Evolutionary conservation across 495 filamentous ascomycete genomes (phyloP), one percentile per base, ranked within the genome.

Genomic region (Neurospora sublineolata): DNA sequence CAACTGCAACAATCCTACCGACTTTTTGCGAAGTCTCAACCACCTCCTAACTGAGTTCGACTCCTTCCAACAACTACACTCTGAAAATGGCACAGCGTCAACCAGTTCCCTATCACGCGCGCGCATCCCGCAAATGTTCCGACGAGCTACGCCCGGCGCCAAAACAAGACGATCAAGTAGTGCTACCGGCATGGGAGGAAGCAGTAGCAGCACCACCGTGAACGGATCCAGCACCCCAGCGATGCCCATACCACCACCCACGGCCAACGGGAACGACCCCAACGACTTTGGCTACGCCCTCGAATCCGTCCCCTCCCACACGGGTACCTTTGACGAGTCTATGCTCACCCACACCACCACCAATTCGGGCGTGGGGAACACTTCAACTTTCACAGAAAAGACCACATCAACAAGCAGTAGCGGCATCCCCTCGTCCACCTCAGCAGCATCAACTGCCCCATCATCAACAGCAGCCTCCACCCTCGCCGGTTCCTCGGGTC

Each of bases 1-100:
- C 70, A 94, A 93, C 78, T 86, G 89, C 39, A 85, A 88, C 60
- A 91, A 87, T 8, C 84, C 94, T 0, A 81, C 87, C 72, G 95
- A 99, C 73, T 97, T 96, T 79, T 87, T 99, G 12, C 89, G 90
- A 75, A 89, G 92, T 18, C 88, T 98, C 36, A 93, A 97, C 77
- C 88, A 91, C 36, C 89, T 99, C 18, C 86, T 99, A 27, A 75
- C 87, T 44, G 95, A 99, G 81, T 99, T 97, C 80, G 95, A 99
- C 76, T 85, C 93, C 37, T 97, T 93, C 82, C 93, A 96, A 77
- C 88, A 90, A 74, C 87, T 94, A 11, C 93, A 96, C 81, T 88
- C 91, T 2, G 89, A 92, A 20, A 90, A 91, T 73, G 93, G 92
- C 33, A 82, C 84, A 69, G 86, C 88, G 36, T 85, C 89, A 7